Percentiles rank a stretch among this genome's conserved stretches.
Evolutionary conservation across 345 rosid genomes (phyloP).

Genomic region (Tarenaya hassleriana): DNA sequence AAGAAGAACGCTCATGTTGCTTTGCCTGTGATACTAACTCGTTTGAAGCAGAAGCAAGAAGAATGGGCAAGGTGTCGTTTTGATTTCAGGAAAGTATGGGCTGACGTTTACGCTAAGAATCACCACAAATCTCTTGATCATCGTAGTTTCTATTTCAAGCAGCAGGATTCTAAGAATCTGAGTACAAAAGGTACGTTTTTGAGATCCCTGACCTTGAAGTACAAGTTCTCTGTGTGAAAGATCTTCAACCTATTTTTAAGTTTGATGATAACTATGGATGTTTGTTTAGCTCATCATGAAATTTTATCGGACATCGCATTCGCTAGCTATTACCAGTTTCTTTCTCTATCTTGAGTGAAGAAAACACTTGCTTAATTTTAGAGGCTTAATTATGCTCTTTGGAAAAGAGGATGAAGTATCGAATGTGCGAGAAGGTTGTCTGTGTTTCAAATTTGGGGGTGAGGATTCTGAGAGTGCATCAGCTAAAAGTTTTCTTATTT

Average conservation of each 20-base stretch:
- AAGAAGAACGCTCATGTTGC: slow-evolving; percentile 72
- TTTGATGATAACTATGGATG: too few species aligned
- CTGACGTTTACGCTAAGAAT: slow-evolving; percentile 90
- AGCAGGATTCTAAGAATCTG: slow-evolving; percentile 91
- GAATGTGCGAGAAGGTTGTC: too few species aligned
- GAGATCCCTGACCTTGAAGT: too few species aligned
- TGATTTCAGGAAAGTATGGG: slow-evolving; percentile 98
- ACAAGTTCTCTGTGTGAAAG: too few species aligned
- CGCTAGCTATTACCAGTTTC: too few species aligned
- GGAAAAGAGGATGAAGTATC: too few species aligned
- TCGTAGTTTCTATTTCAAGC: slow-evolving; percentile 96
- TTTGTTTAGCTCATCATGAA: too few species aligned
- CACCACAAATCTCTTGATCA: slow-evolving; percentile 97
- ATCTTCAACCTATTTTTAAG: too few species aligned
- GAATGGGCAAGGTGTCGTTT: slow-evolving; percentile 97
- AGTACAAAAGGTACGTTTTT: slow-evolving; percentile 76
- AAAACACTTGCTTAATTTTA: too few species aligned
- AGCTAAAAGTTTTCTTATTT: not conserved
- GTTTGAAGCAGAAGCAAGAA: slow-evolving; percentile 97
- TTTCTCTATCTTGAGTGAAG: too few species aligned
- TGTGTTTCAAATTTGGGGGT: not conserved
- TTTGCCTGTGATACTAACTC: slow-evolving; percentile 87
- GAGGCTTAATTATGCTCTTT: too few species aligned
- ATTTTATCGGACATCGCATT: too few species aligned
- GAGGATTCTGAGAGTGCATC: slow-evolving; percentile 7